Evolutionary conservation across 805 yeast species (phyloP).

Genomic region (Saturnispora saitoi): DNA sequence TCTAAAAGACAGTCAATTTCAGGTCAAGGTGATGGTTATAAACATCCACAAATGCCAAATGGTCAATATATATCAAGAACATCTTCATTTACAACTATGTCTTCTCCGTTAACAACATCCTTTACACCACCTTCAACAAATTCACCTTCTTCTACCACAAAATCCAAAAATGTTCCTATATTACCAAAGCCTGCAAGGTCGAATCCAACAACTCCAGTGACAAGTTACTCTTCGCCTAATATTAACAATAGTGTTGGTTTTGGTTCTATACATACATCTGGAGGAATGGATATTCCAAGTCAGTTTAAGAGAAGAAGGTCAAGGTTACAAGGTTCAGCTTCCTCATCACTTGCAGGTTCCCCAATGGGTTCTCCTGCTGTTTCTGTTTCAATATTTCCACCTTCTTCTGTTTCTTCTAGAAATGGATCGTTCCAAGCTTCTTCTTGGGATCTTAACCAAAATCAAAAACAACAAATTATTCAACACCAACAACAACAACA

Average conservation of each 20-base stretch:
- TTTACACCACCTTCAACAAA: slow-evolving; percentile 7
- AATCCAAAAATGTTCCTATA: slow-evolving; percentile 27
- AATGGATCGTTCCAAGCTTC: slow-evolving; percentile 22
- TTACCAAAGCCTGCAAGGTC: slow-evolving; percentile 27
- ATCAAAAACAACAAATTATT: neutral
- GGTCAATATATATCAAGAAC: neutral
- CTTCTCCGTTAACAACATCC: slow-evolving; percentile 5
- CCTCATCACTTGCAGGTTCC: slow-evolving; percentile 14
- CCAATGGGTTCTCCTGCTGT: slow-evolving; percentile 15
- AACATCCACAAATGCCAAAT: slow-evolving; percentile 6
- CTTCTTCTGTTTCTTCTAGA: slow-evolving; percentile 20
- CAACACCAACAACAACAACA: slow-evolving; percentile 1
- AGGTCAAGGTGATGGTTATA: slow-evolving; percentile 15
- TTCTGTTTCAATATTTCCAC: slow-evolving; percentile 8
- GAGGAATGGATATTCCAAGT: slow-evolving; percentile 12
- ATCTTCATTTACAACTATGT: slow-evolving; percentile 4
- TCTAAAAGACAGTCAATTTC: slow-evolving; percentile 32
- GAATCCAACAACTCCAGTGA: slow-evolving; percentile 19
- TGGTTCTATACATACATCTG: neutral
- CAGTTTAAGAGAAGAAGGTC: slow-evolving; percentile 27
- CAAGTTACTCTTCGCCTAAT: slow-evolving; percentile 9
- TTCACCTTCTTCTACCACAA: slow-evolving; percentile 8
- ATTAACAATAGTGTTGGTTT: neutral
- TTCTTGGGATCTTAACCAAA: slow-evolving; percentile 4
- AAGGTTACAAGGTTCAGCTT: slow-evolving; percentile 13